These are phyloP conservation scores for Ceratobasidium sp. DNA, from an alignment of 1,284 basidiomycete genomes.

Conservation along the genomic window DNA sequence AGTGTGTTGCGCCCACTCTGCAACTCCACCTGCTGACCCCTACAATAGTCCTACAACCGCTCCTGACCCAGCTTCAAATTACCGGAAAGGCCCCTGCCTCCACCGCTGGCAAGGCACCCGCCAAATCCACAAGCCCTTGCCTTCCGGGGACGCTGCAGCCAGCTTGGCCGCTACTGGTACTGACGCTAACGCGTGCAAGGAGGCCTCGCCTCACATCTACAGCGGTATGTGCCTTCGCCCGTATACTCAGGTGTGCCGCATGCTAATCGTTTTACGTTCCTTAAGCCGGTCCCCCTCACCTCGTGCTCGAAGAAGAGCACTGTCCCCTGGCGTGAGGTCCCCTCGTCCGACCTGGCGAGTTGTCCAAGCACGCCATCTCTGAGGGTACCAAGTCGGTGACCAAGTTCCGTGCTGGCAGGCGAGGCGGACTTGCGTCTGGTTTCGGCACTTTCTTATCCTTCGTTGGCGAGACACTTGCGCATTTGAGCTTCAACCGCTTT, in stretches of 20 bases:
- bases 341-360: conserved; percentile 89
- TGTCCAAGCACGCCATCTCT: conserved; percentile 83
- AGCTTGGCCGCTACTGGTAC: neutral
- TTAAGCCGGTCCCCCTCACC: conserved; percentile 93
- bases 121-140: conserved; percentile 58
- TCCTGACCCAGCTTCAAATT: conserved; percentile 78
- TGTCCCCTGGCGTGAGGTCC: conserved; percentile 93
- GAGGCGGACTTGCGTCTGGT: conserved; percentile 73
- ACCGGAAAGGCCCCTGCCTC: conserved; percentile 54
- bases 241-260: too few species aligned
- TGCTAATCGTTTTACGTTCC: conserved; percentile 49
- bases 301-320: conserved; percentile 94
- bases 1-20: too few species aligned
- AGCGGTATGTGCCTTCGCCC: conserved; percentile 70
- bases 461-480: conserved; percentile 73
- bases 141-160: neutral
- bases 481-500: too few species aligned
- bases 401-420: conserved; percentile 50
- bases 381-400: conserved; percentile 63
- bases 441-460: conserved; percentile 96
- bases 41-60: conserved; percentile 62
- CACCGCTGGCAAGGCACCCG: conserved; percentile 55
- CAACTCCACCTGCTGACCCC: too few species aligned
- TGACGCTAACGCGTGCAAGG: conserved; percentile 75
- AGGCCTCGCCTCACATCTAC: conserved; percentile 93